Percentiles rank a stretch among this genome's conserved stretches.
phyloP scores from a whole-genome alignment of 2,329 filamentous ascomycete species.

The Gremmenia infestans region DNA sequence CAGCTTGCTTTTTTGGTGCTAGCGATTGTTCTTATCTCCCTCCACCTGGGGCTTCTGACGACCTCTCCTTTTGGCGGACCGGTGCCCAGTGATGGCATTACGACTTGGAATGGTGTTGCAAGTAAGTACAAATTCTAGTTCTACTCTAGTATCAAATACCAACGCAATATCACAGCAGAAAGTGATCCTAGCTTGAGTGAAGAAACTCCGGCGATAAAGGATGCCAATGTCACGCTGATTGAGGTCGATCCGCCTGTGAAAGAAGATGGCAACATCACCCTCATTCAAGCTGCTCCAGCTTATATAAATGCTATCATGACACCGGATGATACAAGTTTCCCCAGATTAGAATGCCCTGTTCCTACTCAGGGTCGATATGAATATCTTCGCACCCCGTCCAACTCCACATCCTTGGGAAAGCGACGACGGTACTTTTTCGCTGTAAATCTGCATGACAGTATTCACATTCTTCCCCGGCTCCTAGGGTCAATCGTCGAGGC shows the following conservation, averaged over 20 bases:
- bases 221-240: too few species aligned
- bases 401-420: neutral
- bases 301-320: conserved; percentile 14
- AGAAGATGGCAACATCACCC: neutral
- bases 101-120: too few species aligned
- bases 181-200: too few species aligned
- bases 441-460: conserved; percentile 44
- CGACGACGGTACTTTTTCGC: conserved; percentile 44
- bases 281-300: neutral
- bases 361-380: conserved; percentile 7
- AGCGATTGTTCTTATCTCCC: too few species aligned
- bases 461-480: conserved; percentile 43
- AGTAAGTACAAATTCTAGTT: too few species aligned
- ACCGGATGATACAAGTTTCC: conserved; percentile 8
- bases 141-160: too few species aligned
- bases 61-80: too few species aligned
- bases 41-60: too few species aligned
- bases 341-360: conserved; percentile 7
- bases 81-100: too few species aligned
- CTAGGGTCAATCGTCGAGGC: conserved; percentile 47
- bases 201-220: too few species aligned
- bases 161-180: too few species aligned
- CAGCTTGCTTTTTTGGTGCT: too few species aligned
- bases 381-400: conserved; percentile 5
- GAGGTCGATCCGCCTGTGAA: neutral